Conservation (phyloP, 768 basidiomycete species). For the Lentinula sp. region DNA sequence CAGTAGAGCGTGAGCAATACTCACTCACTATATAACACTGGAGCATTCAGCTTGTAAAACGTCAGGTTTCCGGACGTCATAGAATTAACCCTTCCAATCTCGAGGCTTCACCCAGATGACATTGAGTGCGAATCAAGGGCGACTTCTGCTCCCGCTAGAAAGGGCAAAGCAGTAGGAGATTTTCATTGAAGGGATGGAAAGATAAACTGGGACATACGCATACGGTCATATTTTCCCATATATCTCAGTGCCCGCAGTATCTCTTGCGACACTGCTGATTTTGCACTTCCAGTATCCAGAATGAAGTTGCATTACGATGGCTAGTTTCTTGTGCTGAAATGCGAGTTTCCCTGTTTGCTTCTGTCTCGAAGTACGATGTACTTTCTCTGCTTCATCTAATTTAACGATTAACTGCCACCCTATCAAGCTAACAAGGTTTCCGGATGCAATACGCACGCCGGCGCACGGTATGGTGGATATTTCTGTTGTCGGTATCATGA, state of each 20-base stretch:
- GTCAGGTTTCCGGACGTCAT: slow-evolving; percentile 18
- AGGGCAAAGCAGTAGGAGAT: neutral
- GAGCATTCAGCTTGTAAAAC: slow-evolving; percentile 15
- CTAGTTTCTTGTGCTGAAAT: neutral
- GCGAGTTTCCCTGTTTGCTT: neutral
- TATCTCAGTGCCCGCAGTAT: slow-evolving; percentile 14
- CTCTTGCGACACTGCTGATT: slow-evolving; percentile 13
- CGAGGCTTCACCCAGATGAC: slow-evolving; percentile 15
- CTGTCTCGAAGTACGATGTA: neutral
- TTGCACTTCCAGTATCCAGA: slow-evolving; percentile 17
- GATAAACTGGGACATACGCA: slow-evolving; percentile 7
- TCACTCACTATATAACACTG: slow-evolving; percentile 19
- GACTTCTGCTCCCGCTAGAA: slow-evolving; percentile 15
- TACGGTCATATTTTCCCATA: slow-evolving; percentile 8
- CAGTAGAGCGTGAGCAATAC: too few species aligned
- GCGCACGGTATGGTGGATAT: slow-evolving; percentile 19
- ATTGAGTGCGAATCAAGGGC: slow-evolving; percentile 13
- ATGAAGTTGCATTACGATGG: slow-evolving; percentile 18
- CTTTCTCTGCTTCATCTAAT: neutral
- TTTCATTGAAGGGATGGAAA: neutral
- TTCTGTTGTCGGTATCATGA: slow-evolving; percentile 14
- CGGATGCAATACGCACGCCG: slow-evolving; percentile 18
- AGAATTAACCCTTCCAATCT: slow-evolving; percentile 14
- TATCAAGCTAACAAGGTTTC: slow-evolving; percentile 17
- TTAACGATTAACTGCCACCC: slow-evolving; percentile 18